A percentile compares a stretch with the other conserved stretches of the same genome.
Conservation (phyloP, 768 basidiomycete species). For the Russula vinacea region DNA sequence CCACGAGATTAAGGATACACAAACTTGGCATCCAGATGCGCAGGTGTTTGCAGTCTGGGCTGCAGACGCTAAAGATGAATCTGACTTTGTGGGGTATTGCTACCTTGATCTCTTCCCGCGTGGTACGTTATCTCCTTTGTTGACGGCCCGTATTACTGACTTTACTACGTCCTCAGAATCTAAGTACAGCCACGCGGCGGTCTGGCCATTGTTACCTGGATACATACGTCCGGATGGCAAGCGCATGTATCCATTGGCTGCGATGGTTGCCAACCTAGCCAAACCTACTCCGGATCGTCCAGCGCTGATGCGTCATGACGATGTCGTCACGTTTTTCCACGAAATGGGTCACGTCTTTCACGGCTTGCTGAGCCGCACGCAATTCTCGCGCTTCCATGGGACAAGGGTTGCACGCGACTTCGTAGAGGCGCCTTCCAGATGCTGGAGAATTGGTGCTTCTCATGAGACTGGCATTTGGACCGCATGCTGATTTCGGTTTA, state of each 20-base stretch:
- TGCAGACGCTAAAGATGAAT: slow-evolving; percentile 63
- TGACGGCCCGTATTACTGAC: neutral
- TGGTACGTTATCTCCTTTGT: slow-evolving; percentile 42
- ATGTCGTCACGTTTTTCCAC: slow-evolving; percentile 90
- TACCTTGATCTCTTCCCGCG: slow-evolving; percentile 88
- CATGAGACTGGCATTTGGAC: neutral
- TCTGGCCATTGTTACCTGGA: slow-evolving; percentile 73
- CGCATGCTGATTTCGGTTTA: slow-evolving; percentile 2
- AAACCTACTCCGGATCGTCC: slow-evolving; percentile 79
- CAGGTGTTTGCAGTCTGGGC: slow-evolving; percentile 87
- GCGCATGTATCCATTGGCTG: slow-evolving; percentile 68
- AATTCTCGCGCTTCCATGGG: slow-evolving; percentile 77
- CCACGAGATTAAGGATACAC: slow-evolving; percentile 46
- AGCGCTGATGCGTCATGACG: slow-evolving; percentile 82
- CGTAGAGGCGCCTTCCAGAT: slow-evolving; percentile 91
- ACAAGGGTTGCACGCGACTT: slow-evolving; percentile 78
- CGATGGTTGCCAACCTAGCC: slow-evolving; percentile 90
- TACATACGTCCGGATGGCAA: slow-evolving; percentile 54
- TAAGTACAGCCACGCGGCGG: slow-evolving; percentile 86
- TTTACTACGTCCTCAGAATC: slow-evolving; percentile 43
- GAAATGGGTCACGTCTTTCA: slow-evolving; percentile 67
- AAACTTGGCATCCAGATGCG: slow-evolving; percentile 87
- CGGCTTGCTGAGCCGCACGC: slow-evolving; percentile 61
- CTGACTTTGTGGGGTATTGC: slow-evolving; percentile 78
- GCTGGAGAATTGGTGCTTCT: slow-evolving; percentile 77